Evolutionary conservation across 495 filamentous ascomycete genomes (phyloP), one percentile per base, ranked within the genome.

Genomic region (Hypoxylon fragiforme): DNA sequence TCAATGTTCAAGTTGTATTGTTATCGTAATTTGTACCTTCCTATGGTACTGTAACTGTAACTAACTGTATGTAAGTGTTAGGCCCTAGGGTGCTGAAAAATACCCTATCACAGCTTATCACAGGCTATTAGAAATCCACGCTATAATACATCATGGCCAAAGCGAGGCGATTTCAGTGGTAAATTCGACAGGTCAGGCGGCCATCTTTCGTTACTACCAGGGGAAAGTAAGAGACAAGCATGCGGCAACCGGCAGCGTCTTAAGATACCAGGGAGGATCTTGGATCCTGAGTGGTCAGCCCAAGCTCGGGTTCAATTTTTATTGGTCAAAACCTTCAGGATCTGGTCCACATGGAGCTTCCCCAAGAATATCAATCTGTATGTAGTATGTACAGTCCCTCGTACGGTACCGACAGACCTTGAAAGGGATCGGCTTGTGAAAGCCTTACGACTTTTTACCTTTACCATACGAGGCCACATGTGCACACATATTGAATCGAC

Each of bases 401-500:
- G 31, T 48, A 56, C 46, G n/a, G 47, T 56, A 14, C 41, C 26
- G 34, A 45, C 14, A 5, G n/a, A n/a, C n/a, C n/a, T n/a, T n/a
- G n/a, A n/a, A n/a, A n/a, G n/a, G 13, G 26, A 48, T 56, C 51
- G 47, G 52, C 52, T 62, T 56, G 52, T 62, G 58, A 62, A 62
- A 56, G 58, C 36, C 41, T 46, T 47, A 30, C 49, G 19, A 43
- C 24, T 24, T 46, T 31, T 19, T n/a, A n/a, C n/a, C n/a, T n/a
- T n/a, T 22, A 14, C 32, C 30, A 53, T 47, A 59, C 49, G 57
- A 60, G 41, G 44, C 35, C n/a, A n/a, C n/a, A n/a, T n/a, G 14
- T 13, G 35, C 7, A 15, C 12, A 15, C 6, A 38, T 3, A 38
- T 38, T 7, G 16, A 38, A 16, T 20, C 16, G 7, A 11, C 16